These are phyloP conservation scores for Plasmodium vivax DNA, from an alignment of 169 alveolate genomes.

Conservation along the genomic window DNA sequence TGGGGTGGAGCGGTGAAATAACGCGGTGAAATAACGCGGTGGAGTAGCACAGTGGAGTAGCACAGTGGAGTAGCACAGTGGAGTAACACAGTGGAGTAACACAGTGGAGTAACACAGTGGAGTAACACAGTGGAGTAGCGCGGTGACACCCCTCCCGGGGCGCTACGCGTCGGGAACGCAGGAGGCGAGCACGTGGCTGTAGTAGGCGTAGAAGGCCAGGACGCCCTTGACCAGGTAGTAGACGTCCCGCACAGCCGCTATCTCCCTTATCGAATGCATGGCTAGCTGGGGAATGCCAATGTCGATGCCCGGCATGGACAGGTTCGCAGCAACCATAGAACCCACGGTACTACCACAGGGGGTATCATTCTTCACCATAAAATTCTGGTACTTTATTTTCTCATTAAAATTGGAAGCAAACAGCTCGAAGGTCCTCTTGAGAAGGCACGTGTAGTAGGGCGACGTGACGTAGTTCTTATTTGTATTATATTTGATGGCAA, in stretches of 20 bases:
- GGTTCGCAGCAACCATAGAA: conserved; percentile 58
- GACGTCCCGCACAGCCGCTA: conserved; percentile 79
- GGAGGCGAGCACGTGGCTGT: conserved; percentile 27
- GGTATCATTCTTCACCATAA: conserved; percentile 86
- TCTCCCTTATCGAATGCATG: conserved; percentile 97
- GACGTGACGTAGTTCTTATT: conserved; percentile 57
- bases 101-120: background rate
- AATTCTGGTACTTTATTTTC: conserved; percentile 42
- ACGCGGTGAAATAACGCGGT: too few species aligned
- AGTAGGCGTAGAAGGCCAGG: conserved; percentile 69
- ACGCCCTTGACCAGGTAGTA: conserved; percentile 71
- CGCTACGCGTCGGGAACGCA: conserved; percentile 18
- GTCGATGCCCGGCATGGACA: conserved; percentile 83
- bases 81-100: too few species aligned
- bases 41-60: background rate
- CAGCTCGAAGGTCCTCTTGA: conserved; percentile 54
- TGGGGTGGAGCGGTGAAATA: too few species aligned
- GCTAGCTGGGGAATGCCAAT: conserved; percentile 96
- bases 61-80: too few species aligned
- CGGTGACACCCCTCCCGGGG: background rate
- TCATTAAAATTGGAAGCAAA: background rate
- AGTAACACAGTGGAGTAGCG: too few species aligned
- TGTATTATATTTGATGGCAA: conserved; percentile 44
- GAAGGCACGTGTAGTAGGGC: conserved; percentile 48
- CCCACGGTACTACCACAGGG: conserved; percentile 96